Base-by-base conservation (phyloP, 352 stramenopile genomes). In the Globisporangium paddicum region DNA sequence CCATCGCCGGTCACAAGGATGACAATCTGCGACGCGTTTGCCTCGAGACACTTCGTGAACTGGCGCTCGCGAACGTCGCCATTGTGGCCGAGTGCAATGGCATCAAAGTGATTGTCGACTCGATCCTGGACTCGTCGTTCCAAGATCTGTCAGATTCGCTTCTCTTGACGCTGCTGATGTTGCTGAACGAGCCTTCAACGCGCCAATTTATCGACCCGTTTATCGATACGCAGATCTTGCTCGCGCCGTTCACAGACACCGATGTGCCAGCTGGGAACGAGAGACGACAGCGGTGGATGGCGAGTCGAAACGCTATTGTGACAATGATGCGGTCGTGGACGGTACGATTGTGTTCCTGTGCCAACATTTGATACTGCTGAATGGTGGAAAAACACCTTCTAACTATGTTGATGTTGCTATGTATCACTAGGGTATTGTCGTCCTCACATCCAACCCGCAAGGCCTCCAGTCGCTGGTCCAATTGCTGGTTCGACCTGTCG, bases 301-400 rank as follows among this genome's bases (percentile, higher is more conserved):
- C 88, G 18, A 95, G 86, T 75, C 83, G 87, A 3, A 95, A 94
- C 37, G 86, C 88, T 14, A 88, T 96, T 30, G 84, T 96, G 32
- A 92, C 82, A 9, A 90, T 96, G 81, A 95, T 96, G 85, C 84
- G 86, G 0, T 95, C 88, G 18, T 96, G 88, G 88, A 96, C 88
- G 47, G 79, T 86, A 62, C 11, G 26, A 34, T 35, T 66, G 35
- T 14, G n/a, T 35, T 37, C n/a, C n/a, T n/a, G n/a, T n/a, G n/a
- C n/a, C n/a, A 11, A 28, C 30, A 23, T 62, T 6, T 40, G 5
- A 13, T 38, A 7, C 14, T 48, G 34, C 14, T 26, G 21, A 11
- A 10, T 18, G 21, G n/a, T 30, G 32, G 54, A n/a, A n/a, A n/a
- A 23, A 8, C 28, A 16, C 13, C 3, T 25, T 18, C 5, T 46